Percentiles rank a stretch among this genome's conserved stretches.
Evolutionary conservation across 2,329 filamentous ascomycete species (phyloP).

Genomic region (Emergomyces pasteurianus): DNA sequence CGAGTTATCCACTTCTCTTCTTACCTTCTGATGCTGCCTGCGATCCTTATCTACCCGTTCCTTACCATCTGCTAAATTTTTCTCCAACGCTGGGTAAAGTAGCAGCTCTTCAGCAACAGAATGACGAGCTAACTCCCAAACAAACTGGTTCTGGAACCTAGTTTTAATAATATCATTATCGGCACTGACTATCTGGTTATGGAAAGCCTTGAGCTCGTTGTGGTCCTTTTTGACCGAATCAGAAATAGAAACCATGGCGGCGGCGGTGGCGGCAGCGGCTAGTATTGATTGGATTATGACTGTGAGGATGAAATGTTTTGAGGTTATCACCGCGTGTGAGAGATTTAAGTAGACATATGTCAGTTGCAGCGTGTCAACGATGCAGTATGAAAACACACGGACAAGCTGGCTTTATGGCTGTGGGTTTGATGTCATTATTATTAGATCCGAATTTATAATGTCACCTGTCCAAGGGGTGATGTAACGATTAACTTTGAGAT

Average conservation of each 20-base stretch:
- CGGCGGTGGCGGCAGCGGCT: neutral
- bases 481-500: neutral
- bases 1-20: conserved; percentile 11
- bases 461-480: too few relatives aligned
- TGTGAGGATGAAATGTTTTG: neutral
- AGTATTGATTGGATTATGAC: neutral
- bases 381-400: neutral
- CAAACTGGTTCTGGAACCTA: conserved; percentile 40
- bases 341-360: neutral
- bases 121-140: conserved; percentile 42
- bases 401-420: neutral
- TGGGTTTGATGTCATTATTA: neutral
- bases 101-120: conserved; percentile 41
- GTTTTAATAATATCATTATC: conserved; percentile 31
- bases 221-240: conserved; percentile 33
- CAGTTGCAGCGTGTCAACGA: neutral
- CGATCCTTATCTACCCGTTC: conserved; percentile 28
- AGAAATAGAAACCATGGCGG: conserved; percentile 14
- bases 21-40: conserved; percentile 6
- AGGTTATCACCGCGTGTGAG: neutral
- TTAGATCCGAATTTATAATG: neutral
- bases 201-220: conserved; percentile 29
- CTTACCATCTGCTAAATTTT: conserved; percentile 34
- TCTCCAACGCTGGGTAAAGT: conserved; percentile 44
- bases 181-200: conserved; percentile 32